Evolutionary conservation across 257 asterid species (phyloP).

Genomic region (Agastache rugosa): DNA sequence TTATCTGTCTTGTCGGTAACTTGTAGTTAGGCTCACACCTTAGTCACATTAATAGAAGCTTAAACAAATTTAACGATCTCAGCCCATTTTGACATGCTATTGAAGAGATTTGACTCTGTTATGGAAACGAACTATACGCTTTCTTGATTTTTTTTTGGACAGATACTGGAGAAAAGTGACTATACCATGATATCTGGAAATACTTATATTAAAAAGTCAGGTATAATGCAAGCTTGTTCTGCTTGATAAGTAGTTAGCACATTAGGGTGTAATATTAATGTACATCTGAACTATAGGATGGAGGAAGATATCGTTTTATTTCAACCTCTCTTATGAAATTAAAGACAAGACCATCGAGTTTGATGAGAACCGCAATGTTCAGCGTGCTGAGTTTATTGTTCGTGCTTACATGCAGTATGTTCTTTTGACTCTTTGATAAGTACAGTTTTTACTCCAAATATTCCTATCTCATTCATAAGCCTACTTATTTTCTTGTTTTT

Average conservation of each 20-base stretch:
- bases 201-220: constrained; percentile 80
- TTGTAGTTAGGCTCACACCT: not conserved
- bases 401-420: constrained; percentile 96
- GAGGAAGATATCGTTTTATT: constrained; percentile 99
- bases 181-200: constrained; percentile 77
- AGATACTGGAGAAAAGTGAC: constrained; percentile 94
- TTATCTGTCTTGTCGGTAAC: not conserved
- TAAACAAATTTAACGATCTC: not conserved
- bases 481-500: constrained; percentile 19
- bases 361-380: constrained; percentile 86
- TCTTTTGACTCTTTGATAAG: constrained; percentile 25
- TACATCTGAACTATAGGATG: constrained; percentile 61
- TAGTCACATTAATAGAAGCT: constrained; percentile 1
- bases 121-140: constrained; percentile 11
- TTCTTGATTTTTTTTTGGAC: constrained; percentile 40
- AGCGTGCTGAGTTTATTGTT: constrained; percentile 87
- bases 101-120: constrained; percentile 32
- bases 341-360: constrained; percentile 94
- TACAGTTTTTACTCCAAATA: not conserved
- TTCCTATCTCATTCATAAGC: constrained; percentile 19
- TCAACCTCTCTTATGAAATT: constrained; percentile 89
- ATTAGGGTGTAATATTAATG: constrained; percentile 19
- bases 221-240: constrained; percentile 42
- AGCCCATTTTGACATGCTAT: constrained; percentile 18
- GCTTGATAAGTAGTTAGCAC: constrained; percentile 23